Evolutionary conservation across 768 basidiomycete species (phyloP).

Genomic region (Paxillus involutus): DNA sequence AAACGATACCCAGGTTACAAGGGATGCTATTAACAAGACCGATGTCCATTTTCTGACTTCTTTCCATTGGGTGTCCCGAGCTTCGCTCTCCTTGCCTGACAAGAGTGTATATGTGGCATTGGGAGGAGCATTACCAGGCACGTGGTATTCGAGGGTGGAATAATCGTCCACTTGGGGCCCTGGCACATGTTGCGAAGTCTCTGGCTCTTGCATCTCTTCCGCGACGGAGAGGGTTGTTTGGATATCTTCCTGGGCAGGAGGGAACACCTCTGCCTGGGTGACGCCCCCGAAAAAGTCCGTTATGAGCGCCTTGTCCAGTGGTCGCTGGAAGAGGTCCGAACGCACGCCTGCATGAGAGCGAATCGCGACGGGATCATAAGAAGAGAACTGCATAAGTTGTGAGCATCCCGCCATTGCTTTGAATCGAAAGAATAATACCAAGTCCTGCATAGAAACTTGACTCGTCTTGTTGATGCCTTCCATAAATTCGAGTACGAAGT

Average conservation of each 20-base stretch:
- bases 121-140: not conserved
- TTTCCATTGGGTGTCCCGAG: constrained; percentile 22
- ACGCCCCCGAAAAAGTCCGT: constrained; percentile 93
- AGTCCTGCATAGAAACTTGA: constrained; percentile 72
- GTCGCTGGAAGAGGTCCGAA: constrained; percentile 72
- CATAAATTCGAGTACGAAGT: constrained; percentile 87
- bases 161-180: not conserved
- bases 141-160: not conserved
- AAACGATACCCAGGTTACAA: constrained; percentile 30
- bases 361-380: constrained; percentile 72
- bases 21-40: constrained; percentile 20
- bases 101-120: not conserved
- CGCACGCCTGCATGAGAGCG: constrained; percentile 89
- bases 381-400: constrained; percentile 62
- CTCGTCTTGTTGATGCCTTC: constrained; percentile 93
- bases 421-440: constrained; percentile 46
- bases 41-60: constrained; percentile 30
- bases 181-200: not conserved
- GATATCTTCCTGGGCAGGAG: constrained; percentile 3
- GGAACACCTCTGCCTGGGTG: constrained; percentile 72
- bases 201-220: not conserved
- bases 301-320: constrained; percentile 60
- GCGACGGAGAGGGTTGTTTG: not conserved
- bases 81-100: not conserved
- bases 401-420: constrained; percentile 2